These are phyloP conservation scores for Oidium heveae DNA, from an alignment of 2,329 filamentous ascomycete species.

Conservation along the genomic window DNA sequence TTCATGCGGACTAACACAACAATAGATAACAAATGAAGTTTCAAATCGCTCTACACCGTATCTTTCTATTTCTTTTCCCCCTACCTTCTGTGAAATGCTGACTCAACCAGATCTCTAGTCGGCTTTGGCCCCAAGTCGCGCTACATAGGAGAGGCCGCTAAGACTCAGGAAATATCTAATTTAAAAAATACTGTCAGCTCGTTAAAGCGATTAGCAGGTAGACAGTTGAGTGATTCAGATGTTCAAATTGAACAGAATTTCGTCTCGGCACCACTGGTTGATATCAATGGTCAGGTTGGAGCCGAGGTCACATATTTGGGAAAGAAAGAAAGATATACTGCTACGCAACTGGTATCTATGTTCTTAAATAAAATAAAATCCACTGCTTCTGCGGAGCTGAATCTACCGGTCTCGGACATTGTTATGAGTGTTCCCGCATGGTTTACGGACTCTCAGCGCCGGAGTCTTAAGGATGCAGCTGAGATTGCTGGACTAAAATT, in stretches of 20 bases:
- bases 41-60: constrained; percentile 97
- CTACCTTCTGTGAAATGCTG: background rate
- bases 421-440: constrained; percentile 87
- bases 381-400: constrained; percentile 68
- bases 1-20: constrained; percentile 13
- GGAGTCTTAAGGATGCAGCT: constrained; percentile 68
- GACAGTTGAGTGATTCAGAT: constrained; percentile 71
- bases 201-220: constrained; percentile 79
- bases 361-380: constrained; percentile 85
- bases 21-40: constrained; percentile 90
- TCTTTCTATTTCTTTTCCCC: constrained; percentile 19
- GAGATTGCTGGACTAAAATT: constrained; percentile 86
- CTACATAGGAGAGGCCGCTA: constrained; percentile 83
- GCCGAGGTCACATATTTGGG: constrained; percentile 82
- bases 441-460: constrained; percentile 89
- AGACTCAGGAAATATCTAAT: constrained; percentile 98
- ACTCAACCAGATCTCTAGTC: constrained; percentile 48
- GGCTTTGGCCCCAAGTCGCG: constrained; percentile 85
- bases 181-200: constrained; percentile 94
- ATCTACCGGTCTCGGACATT: constrained; percentile 72
- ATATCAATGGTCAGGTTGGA: constrained; percentile 83
- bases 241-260: constrained; percentile 79
- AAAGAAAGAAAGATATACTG: constrained; percentile 88
- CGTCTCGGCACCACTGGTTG: constrained; percentile 63
- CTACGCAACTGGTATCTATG: constrained; percentile 83